Evolutionary conservation across 1,139 yeast species (phyloP), one percentile per base, ranked within the genome.

Genomic region (Candida buenavistaensis): DNA sequence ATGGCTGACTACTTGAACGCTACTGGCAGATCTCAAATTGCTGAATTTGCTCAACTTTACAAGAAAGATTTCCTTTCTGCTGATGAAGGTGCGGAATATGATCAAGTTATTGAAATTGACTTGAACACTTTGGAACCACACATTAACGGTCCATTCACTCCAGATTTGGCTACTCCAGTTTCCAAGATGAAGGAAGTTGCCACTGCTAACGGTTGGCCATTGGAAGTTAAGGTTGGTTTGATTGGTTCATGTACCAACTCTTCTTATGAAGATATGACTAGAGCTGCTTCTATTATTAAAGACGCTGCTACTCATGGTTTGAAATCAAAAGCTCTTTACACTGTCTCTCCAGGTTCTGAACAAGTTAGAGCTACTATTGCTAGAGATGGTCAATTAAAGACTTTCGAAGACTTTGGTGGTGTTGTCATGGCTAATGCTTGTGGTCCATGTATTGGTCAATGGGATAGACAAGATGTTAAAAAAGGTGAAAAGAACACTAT

Each of bases 401-500:
- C 84, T 24, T 88, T 92, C 57, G 82, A 82, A 57, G 74, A 81
- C 32, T 84, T 82, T 51, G 97, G 97, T 38, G 97, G 96, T 33
- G 73, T 80, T 36, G 96, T 92, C 12, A 72, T 92, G 46, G 96
- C 97, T 28, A 92, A 92, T 56, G 98, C 98, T 11, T 92, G 98
- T 72, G 98, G 98, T 40, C 98, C 97, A 46, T 92, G 98, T 72
- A 92, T 92, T 54, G 98, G 98, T 35, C 97, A 92, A 70, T 92
- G 98, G 98, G 96, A 89, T 59, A 81, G 98, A 65, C 24, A 22
- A 22, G 24, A 22, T 12, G 12, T 22, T 13, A 9, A 22, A 22
- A 22, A 22, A 12, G 24, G 24, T 22, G 24, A 22, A n/a, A 22
- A 22, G 12, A 90, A 90, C 56, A 88, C 97, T 36, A 92, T 92